A percentile compares a stretch with the other conserved stretches of the same genome.
Evolutionary conservation across 2,329 filamentous ascomycete genomes (phyloP).

Genomic region (Aspergillus pseudotamarii): DNA sequence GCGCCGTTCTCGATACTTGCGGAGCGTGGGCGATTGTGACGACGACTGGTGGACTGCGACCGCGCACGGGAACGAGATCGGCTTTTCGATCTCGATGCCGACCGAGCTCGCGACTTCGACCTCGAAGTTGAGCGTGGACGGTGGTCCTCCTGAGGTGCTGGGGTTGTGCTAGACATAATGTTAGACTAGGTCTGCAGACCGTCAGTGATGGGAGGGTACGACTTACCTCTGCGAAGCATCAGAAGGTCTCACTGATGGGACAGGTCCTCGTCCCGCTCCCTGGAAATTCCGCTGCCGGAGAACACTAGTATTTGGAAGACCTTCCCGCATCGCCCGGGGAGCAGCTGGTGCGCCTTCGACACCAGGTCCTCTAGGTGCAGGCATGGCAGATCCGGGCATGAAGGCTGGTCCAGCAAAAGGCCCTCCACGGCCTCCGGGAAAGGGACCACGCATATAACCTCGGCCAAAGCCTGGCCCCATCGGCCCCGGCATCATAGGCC

Average conservation of each 20-base stretch:
- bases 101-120: constrained; percentile 27
- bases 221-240: constrained; percentile 36
- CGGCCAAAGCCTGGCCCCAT: constrained; percentile 41
- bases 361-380: constrained; percentile 56
- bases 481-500: constrained; percentile 29
- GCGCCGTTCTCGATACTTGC: constrained; percentile 33
- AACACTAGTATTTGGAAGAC: constrained; percentile 78
- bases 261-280: constrained; percentile 33
- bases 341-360: constrained; percentile 79
- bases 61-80: constrained; percentile 44
- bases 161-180: constrained; percentile 23
- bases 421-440: constrained; percentile 43
- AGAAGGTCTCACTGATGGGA: constrained; percentile 21
- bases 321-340: constrained; percentile 91
- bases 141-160: constrained; percentile 40
- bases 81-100: constrained; percentile 32
- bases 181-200: constrained; percentile 11
- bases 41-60: constrained; percentile 51
- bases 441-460: constrained; percentile 51
- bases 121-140: constrained; percentile 33
- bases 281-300: constrained; percentile 61
- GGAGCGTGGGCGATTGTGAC: constrained; percentile 58
- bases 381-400: constrained; percentile 30
- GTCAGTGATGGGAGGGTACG: background rate
- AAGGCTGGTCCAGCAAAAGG: constrained; percentile 32